A percentile compares a stretch with the other conserved stretches of the same genome.
Evolutionary conservation across 768 basidiomycete genomes (phyloP).

Genomic region (Chalciporus chontae): DNA sequence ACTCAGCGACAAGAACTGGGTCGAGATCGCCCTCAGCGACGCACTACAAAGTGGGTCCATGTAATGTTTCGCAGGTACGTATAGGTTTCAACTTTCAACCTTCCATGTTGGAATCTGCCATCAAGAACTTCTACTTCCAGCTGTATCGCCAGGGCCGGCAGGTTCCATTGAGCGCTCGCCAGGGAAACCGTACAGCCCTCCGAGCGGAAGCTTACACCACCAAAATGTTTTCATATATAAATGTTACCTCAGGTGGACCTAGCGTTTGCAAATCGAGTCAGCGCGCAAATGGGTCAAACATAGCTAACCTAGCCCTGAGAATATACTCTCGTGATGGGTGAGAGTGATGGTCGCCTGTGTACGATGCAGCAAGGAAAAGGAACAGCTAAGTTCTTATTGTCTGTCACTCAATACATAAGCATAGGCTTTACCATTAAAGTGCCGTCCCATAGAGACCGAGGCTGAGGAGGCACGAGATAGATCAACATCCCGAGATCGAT

Average conservation of each 20-base stretch:
- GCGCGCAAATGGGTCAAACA: too few species aligned
- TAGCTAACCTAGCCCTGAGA: too few species aligned
- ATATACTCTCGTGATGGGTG: background rate
- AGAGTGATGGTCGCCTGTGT: background rate
- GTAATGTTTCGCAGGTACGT: background rate
- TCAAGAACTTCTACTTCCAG: background rate
- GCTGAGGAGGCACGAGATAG: background rate
- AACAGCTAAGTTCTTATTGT: slow-evolving; percentile 10
- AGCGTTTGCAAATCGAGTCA: background rate
- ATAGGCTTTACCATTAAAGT: background rate
- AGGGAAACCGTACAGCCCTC: background rate
- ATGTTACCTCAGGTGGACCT: background rate
- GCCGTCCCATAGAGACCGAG: background rate
- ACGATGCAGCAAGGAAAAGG: background rate
- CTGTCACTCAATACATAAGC: background rate
- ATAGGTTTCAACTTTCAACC: too few species aligned
- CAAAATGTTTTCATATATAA: background rate
- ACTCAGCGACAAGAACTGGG: background rate
- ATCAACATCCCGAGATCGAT: background rate
- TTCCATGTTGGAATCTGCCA: background rate
- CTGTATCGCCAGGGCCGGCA: background rate
- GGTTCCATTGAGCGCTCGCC: background rate
- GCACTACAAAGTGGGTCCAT: background rate
- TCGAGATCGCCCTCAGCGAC: background rate
- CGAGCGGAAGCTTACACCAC: background rate